Evolutionary conservation across 2,329 filamentous ascomycete genomes (phyloP).

Genomic region (Tolypocladium guangdongense): DNA sequence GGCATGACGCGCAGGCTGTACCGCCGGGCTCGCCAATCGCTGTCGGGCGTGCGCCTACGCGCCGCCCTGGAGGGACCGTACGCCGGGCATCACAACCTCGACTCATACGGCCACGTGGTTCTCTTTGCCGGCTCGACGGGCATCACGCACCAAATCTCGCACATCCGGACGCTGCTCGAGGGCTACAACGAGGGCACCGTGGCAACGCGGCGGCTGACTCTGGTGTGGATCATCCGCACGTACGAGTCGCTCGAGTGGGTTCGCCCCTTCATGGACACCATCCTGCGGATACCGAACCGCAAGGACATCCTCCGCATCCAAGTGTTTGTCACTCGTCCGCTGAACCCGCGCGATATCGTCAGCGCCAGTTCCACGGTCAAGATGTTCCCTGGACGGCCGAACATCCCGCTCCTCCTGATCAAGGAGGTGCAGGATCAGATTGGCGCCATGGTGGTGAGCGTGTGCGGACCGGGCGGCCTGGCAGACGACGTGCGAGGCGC

Average conservation of each 20-base stretch:
- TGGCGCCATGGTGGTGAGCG: constrained; percentile 80
- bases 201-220: constrained; percentile 68
- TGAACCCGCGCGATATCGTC: constrained; percentile 70
- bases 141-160: constrained; percentile 90
- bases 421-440: constrained; percentile 74
- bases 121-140: constrained; percentile 89
- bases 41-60: constrained; percentile 46
- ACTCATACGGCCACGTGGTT: constrained; percentile 85
- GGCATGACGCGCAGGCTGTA: constrained; percentile 80
- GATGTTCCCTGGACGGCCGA: constrained; percentile 85
- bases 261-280: constrained; percentile 65
- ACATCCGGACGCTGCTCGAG: constrained; percentile 65
- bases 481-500: constrained; percentile 66
- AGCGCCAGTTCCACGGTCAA: constrained; percentile 71
- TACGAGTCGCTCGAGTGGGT: constrained; percentile 90
- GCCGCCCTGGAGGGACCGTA: constrained; percentile 88
- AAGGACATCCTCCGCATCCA: constrained; percentile 76
- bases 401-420: constrained; percentile 66
- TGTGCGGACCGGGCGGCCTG: constrained; percentile 65
- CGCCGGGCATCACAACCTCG: constrained; percentile 68
- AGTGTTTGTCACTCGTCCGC: constrained; percentile 82
- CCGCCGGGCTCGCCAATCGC: constrained; percentile 49
- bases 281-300: constrained; percentile 70
- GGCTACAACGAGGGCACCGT: constrained; percentile 60
- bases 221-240: constrained; percentile 89